Evolutionary conservation across 2,329 filamentous ascomycete species (phyloP).

Genomic region (Ambrosiella beaveri): DNA sequence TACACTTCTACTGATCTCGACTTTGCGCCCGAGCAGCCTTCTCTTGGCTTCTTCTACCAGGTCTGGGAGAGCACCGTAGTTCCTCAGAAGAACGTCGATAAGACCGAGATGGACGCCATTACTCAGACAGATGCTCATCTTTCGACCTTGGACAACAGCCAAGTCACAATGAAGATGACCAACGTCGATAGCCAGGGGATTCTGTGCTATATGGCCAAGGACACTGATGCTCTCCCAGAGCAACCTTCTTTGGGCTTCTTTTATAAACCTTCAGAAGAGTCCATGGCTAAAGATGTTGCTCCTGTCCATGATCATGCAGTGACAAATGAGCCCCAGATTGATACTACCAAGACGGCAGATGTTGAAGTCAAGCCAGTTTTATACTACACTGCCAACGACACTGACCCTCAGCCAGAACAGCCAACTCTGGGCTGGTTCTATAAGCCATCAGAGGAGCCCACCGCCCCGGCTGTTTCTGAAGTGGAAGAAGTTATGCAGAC

Average conservation of each 20-base stretch:
- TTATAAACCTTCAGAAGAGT: background rate
- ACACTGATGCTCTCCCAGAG: background rate
- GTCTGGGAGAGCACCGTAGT: background rate
- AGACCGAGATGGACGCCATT: background rate
- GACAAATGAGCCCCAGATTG: too few species aligned
- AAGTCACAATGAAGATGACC: too few species aligned
- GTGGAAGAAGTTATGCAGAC: background rate
- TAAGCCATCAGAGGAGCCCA: background rate
- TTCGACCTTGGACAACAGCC: too few species aligned
- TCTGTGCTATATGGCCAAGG: background rate
- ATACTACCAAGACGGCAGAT: background rate
- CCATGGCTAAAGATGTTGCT: background rate
- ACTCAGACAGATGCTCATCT: too few species aligned
- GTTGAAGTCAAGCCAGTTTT: background rate
- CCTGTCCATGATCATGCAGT: background rate
- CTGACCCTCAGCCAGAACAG: background rate
- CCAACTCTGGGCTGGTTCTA: background rate
- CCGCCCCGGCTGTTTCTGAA: background rate
- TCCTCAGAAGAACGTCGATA: background rate
- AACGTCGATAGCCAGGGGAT: background rate
- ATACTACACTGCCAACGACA: background rate
- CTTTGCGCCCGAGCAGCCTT: too few species aligned
- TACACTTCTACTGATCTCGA: too few species aligned
- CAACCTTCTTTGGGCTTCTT: background rate
- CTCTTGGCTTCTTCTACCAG: too few species aligned